Conservation (phyloP, 2,329 filamentous ascomycete species). For the Colletotrichum limetticola region DNA sequence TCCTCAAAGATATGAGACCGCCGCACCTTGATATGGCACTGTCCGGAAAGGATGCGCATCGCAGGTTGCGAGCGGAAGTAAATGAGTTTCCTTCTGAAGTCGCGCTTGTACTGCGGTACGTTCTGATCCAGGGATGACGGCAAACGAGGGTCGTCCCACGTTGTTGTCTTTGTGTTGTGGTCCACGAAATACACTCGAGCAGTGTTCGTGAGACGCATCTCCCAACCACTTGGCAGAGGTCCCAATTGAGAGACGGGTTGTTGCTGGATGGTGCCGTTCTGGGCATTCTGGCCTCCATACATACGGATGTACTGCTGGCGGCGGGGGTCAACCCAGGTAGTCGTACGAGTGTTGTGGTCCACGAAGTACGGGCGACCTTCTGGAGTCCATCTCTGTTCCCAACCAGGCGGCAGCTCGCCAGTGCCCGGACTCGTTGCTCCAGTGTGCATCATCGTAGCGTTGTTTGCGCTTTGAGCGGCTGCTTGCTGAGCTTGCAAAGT, state of each 20-base stretch:
- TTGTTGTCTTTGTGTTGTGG: conserved; percentile 99
- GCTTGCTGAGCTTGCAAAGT: conserved; percentile 70
- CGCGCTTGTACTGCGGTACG: conserved; percentile 98
- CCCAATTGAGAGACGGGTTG: conserved; percentile 97
- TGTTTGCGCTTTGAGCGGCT: conserved; percentile 57
- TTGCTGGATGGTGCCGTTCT: conserved; percentile 90
- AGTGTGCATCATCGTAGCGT: conserved; percentile 91
- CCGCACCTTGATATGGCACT: conserved; percentile 98
- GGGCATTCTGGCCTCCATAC: conserved; percentile 89
- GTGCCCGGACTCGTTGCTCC: conserved; percentile 94
- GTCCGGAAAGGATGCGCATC: conserved; percentile 92
- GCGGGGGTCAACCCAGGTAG: conserved; percentile 97
- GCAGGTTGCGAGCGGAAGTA: conserved; percentile 99
- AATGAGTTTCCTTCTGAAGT: conserved; percentile 97
- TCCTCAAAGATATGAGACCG: conserved; percentile 98
- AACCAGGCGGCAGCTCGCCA: conserved; percentile 92
- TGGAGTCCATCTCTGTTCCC: conserved; percentile 96
- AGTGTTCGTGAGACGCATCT: conserved; percentile 99
- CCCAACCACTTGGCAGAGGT: conserved; percentile 95
- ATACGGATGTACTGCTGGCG: conserved; percentile 98
- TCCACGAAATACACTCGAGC: conserved; percentile 98
- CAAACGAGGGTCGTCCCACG: conserved; percentile 96
- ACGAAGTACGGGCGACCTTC: conserved; percentile 97
- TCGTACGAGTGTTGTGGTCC: conserved; percentile 97
- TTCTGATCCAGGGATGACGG: conserved; percentile 98